phyloP scores from a whole-genome alignment of 345 rosid genomes.

The Lepidium sativum region DNA sequence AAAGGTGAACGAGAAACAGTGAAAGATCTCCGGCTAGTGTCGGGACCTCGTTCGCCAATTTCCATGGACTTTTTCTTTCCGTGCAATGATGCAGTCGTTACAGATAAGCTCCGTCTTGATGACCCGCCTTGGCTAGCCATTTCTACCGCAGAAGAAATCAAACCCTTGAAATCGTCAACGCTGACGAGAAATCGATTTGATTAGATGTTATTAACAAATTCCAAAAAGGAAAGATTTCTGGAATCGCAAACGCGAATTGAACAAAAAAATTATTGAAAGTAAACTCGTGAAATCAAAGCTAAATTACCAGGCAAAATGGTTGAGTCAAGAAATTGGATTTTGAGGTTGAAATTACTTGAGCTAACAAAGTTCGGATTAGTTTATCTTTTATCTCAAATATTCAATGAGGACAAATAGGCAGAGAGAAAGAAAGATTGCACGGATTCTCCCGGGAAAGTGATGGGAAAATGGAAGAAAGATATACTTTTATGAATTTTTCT shows the following conservation, averaged over 20 bases:
- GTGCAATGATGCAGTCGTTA: conserved; percentile 32
- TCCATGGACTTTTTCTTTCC: conserved; percentile 55
- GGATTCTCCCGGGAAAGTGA: conserved; percentile 31
- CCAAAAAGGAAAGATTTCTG: neutral
- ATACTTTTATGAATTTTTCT: neutral
- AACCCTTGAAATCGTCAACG: conserved; percentile 13
- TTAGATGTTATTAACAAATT: neutral
- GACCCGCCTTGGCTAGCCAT: conserved; percentile 81
- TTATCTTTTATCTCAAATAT: conserved; percentile 1
- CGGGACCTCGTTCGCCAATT: conserved; percentile 38
- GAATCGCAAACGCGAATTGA: neutral
- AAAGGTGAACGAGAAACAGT: conserved; percentile 51
- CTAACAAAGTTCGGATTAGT: neutral
- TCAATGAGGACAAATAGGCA: conserved; percentile 6
- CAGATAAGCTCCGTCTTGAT: conserved; percentile 55
- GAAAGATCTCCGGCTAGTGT: conserved; percentile 50
- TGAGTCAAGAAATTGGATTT: conserved; percentile 2
- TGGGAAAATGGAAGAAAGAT: conserved; percentile 4
- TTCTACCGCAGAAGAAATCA: conserved; percentile 4
- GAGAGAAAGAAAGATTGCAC: neutral
- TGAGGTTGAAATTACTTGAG: neutral
- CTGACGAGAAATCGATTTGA: neutral
- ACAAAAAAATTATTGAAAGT: neutral
- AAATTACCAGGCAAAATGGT: conserved; percentile 13
- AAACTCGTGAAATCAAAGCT: conserved; percentile 4